Base-by-base conservation (phyloP, 2,329 filamentous ascomycete species). In the Ophiostoma novo-ulmi region DNA sequence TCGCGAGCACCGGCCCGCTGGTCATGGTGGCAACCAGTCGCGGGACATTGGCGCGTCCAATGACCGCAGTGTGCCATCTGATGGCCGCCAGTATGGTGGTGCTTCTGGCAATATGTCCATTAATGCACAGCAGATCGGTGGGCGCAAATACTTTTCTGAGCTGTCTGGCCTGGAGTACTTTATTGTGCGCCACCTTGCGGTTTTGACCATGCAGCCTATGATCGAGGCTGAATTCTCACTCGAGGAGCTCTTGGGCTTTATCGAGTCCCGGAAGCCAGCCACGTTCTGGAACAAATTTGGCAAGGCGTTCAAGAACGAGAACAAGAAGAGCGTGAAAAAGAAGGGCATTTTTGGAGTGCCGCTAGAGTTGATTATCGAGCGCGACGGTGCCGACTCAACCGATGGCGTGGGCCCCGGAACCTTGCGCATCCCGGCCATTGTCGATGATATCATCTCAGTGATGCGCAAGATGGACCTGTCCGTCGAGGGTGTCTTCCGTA, bases 391-490 rank as follows among this genome's bases (percentile, higher is more conserved):
- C 58, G 95, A 99, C 77, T 98, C 94, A n/a, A 98, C 94, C 0
- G 93, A 98, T 78, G 95, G 95, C 48, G 92, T 99, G 73, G 95
- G 95, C 0, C 94, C 95, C 13, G 94, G 94, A 22, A 91, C 93
- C 17, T 84, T 99, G 71, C 91, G 93, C 69, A 92, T 99, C 61
- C 95, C 95, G 2, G 91, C 93, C n/a, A 85, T 99, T 69, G 87
- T 99, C n/a, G 94, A 98, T 77, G 94, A 97, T 78, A 89, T 94
- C 67, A 90, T 99, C 52, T 91, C 92, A 4, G 93, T 94, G 14
- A 97, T 99, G 92, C 89, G 94, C 76, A 95, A 94, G 80, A 98
- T 99, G 93, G 95, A 99, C 79, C 93, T 99, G 82, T 98, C 94
- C 1, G 93, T 99, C 1, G 95, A 99, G 80, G 95, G 95, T 76